A percentile compares a stretch with the other conserved stretches of the same genome.
phyloP scores from a whole-genome alignment of 2,329 filamentous ascomycete genomes.

The Ophiocordyceps robertsii region DNA sequence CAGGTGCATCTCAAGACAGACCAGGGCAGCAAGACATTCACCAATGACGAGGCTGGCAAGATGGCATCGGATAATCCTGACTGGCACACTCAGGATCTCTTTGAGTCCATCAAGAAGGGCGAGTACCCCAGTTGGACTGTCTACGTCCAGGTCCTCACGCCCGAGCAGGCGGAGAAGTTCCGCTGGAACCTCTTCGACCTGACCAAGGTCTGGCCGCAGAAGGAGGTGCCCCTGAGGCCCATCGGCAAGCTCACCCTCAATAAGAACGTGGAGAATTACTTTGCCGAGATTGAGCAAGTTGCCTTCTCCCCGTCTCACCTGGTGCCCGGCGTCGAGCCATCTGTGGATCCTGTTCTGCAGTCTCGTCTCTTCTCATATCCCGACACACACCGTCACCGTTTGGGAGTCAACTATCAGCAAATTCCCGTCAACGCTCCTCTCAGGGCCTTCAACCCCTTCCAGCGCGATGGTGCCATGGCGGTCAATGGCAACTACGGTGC shows the following conservation, averaged over 20 bases:
- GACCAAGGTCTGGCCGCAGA: conserved; percentile 57
- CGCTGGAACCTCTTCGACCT: conserved; percentile 54
- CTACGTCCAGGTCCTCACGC: conserved; percentile 49
- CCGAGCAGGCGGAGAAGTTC: conserved; percentile 47
- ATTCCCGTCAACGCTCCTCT: conserved; percentile 47
- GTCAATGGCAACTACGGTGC: conserved; percentile 50
- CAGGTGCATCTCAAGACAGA: conserved; percentile 52
- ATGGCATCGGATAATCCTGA: conserved; percentile 46
- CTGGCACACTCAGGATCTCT: conserved; percentile 49
- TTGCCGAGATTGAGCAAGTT: conserved; percentile 55
- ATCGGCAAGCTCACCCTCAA: conserved; percentile 53
- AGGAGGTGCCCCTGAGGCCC: conserved; percentile 44
- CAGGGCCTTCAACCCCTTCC: conserved; percentile 51
- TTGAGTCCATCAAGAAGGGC: conserved; percentile 46
- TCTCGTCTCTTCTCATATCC: conserved; percentile 47
- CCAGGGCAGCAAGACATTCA: conserved; percentile 48
- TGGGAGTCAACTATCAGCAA: conserved; percentile 51
- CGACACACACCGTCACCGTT: conserved; percentile 48
- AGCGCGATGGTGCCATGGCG: conserved; percentile 60
- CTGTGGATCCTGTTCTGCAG: conserved; percentile 49
- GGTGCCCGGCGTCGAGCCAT: conserved; percentile 49
- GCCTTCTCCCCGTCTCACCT: conserved; percentile 52
- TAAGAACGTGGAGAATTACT: conserved; percentile 53
- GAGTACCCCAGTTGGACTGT: conserved; percentile 51
- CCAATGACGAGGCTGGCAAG: conserved; percentile 39